Conservation (phyloP, 352 stramenopile species). For the Blastocystis sp. region DNA sequence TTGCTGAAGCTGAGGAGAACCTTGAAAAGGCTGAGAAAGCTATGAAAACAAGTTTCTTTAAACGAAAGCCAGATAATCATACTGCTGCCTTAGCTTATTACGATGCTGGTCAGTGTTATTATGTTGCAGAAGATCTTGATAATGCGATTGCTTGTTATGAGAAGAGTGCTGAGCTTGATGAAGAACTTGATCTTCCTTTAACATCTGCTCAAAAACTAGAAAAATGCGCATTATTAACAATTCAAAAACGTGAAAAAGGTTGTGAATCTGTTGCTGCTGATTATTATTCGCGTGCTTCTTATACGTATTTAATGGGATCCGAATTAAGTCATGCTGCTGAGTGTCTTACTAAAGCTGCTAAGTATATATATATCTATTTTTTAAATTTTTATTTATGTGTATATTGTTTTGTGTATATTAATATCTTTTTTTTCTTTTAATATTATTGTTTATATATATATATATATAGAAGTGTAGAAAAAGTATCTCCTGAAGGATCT, state of each 20-base stretch:
- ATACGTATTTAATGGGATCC: constrained; percentile 16
- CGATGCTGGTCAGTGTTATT: constrained; percentile 22
- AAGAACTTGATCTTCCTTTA: constrained; percentile 4
- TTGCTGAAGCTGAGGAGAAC: constrained; percentile 21
- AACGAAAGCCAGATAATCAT: constrained; percentile 29
- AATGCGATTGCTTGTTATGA: constrained; percentile 34
- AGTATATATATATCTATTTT: no score
- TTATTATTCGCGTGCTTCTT: constrained; percentile 8
- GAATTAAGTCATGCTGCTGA: constrained; percentile 24
- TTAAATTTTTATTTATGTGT: no score
- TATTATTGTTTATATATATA: no score
- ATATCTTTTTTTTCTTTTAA: no score
- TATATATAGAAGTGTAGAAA: no score
- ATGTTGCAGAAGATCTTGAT: constrained; percentile 23
- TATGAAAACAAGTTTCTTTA: constrained; percentile 38
- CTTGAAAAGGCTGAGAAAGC: constrained; percentile 7
- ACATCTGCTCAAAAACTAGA: constrained; percentile 10
- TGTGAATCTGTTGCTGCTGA: constrained; percentile 9
- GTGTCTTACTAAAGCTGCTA: constrained; percentile 26
- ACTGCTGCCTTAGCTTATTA: constrained; percentile 25
- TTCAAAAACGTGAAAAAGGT: constrained; percentile 10
- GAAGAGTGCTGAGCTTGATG: constrained; percentile 23
- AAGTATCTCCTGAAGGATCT: no score
- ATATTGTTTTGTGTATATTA: no score
- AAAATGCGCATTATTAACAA: constrained; percentile 33